Base-by-base conservation (phyloP, 805 yeast species). In the Nakazawaea holstii region DNA sequence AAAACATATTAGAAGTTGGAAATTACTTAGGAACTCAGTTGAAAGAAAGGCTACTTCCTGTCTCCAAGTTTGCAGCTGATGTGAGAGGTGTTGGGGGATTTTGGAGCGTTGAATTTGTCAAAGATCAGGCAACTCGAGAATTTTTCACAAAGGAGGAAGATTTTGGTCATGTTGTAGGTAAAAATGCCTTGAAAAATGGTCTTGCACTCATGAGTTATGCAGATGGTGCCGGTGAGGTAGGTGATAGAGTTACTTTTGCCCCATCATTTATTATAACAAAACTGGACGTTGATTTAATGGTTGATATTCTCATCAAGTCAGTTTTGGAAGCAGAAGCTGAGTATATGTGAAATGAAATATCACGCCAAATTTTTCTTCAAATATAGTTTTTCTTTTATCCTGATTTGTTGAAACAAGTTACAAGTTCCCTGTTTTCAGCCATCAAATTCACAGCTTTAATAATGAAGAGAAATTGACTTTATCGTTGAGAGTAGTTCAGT, bases 71-170 rank as follows among this genome's bases (percentile, higher is more conserved):
- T 66, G 71, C 70, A 37, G 82, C 80, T 49, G 74, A 74, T 46
- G 69, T 77, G 20, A 68, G 82, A 63, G 83, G 83, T 33, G 54
- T 68, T 48, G 82, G 82, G 46, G 73, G 76, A 8, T 77, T 77
- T 62, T 74, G 80, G 74, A 69, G 76, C 1, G 52, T 77, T 48
- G 82, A 77, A 58, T 64, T 76, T 30, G 78, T 76, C 45, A 68
- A 75, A 55, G 63, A 75, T 55, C 68, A 67, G 40, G 55, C 39
- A 8, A 72, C 80, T 3, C 75, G 73, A 52, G 76, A 73, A 52
- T 66, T 72, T 33, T 73, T 75, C 54, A 65, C 62, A 15, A 49
- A 55, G 13, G 57, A 57, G n/a, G 52, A 63, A 11, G 62, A 59
- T 2, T 61, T 73, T 35, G 76, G 72, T 31, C 61, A 65, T 57